These are phyloP conservation scores for Rhipidocladum racemiflorum DNA, from an alignment of 176 grass and related monocot genomes.

Conservation along the genomic window DNA sequence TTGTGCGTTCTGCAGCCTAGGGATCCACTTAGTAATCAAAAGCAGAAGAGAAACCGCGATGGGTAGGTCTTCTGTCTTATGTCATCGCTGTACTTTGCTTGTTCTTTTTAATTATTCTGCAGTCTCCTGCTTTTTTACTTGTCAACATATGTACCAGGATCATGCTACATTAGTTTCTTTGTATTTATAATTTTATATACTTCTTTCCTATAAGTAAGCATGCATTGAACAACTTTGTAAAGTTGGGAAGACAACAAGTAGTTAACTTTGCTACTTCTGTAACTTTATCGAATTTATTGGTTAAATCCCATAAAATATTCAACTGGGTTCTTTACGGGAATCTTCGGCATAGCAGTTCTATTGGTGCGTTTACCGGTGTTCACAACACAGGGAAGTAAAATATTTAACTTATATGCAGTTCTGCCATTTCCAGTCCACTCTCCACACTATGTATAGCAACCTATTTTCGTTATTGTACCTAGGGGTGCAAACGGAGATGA, in stretches of 20 bases:
- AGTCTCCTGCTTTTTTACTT: not conserved
- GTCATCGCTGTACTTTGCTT: not conserved
- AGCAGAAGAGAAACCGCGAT: slow-evolving; percentile 81
- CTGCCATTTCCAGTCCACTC: not conserved
- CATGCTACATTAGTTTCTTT: not conserved
- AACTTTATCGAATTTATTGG: not conserved
- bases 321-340: not conserved
- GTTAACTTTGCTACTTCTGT: not conserved
- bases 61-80: slow-evolving; percentile 49
- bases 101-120: not conserved
- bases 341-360: not conserved
- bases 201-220: not conserved
- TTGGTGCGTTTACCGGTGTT: not conserved
- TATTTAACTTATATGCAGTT: not conserved
- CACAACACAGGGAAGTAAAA: not conserved
- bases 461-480: not conserved
- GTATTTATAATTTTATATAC: not conserved
- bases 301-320: not conserved
- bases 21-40: slow-evolving; percentile 51
- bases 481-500: too few species aligned
- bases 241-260: not conserved
- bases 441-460: not conserved
- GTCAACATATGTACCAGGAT: not conserved
- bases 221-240: too few species aligned
- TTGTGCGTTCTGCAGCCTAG: slow-evolving; percentile 44